Evolutionary conservation across 352 stramenopile species (phyloP).

Genomic region (Phytophthora ohioensis): DNA sequence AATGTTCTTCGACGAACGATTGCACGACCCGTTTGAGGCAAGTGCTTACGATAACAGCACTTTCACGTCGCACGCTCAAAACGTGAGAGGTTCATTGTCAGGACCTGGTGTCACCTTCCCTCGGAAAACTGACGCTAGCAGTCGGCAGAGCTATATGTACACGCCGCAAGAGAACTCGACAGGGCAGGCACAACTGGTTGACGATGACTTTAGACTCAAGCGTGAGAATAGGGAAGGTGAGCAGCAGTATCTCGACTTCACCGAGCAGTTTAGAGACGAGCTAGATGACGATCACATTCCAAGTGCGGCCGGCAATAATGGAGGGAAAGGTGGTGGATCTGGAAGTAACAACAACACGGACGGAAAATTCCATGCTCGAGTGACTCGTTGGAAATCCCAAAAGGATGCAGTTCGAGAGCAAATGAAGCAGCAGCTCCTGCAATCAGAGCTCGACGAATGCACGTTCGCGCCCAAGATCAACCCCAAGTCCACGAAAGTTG

Average conservation of each 20-base stretch:
- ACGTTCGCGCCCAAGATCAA: constrained; percentile 83
- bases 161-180: constrained; percentile 25
- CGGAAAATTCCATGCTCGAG: constrained; percentile 71
- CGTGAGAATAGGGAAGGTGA: constrained; percentile 20
- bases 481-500: constrained; percentile 76
- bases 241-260: constrained; percentile 60
- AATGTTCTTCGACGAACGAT: constrained; percentile 7
- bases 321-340: constrained; percentile 24
- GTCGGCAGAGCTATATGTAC: constrained; percentile 41
- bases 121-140: constrained; percentile 2
- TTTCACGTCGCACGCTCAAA: neutral
- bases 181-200: constrained; percentile 14
- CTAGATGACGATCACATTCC: constrained; percentile 29
- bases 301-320: constrained; percentile 26
- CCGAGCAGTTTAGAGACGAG: constrained; percentile 55
- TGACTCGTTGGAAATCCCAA: constrained; percentile 82
- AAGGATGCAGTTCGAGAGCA: constrained; percentile 80
- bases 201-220: constrained; percentile 14
- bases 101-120: neutral
- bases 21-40: constrained; percentile 17
- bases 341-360: constrained; percentile 44
- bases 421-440: constrained; percentile 82
- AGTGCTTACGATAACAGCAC: constrained; percentile 5
- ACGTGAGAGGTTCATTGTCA: neutral
- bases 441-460: constrained; percentile 79